These are phyloP conservation scores for Neurospora crassa DNA, from an alignment of 2,329 filamentous ascomycete genomes.

Conservation along the genomic window DNA sequence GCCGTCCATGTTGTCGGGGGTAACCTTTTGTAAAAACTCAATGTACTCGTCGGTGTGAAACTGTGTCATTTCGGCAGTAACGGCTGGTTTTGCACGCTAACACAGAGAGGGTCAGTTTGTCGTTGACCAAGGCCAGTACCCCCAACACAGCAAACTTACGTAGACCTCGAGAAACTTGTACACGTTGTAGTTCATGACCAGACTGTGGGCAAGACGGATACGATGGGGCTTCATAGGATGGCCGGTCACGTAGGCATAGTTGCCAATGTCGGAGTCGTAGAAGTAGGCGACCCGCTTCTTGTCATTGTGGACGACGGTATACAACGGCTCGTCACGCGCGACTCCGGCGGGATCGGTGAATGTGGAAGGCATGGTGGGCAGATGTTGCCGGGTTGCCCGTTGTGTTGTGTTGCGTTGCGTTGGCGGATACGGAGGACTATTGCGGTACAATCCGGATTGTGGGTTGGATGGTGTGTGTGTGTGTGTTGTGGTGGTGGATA, in stretches of 20 bases:
- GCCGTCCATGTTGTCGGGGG: conserved; percentile 95
- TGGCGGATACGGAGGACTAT: neutral
- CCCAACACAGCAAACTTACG: conserved; percentile 42
- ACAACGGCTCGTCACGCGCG: conserved; percentile 35
- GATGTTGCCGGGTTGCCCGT: neutral
- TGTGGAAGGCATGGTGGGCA: conserved; percentile 14
- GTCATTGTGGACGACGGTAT: conserved; percentile 32
- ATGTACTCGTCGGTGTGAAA: conserved; percentile 96
- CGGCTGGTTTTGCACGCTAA: conserved; percentile 77
- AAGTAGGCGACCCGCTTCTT: conserved; percentile 91
- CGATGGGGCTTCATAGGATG: conserved; percentile 99
- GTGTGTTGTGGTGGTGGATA: neutral
- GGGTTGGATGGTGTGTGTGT: neutral
- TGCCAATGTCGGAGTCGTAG: conserved; percentile 96
- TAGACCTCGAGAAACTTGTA: conserved; percentile 97
- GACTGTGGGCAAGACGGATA: conserved; percentile 85
- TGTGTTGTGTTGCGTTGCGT: neutral
- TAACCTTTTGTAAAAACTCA: conserved; percentile 89
- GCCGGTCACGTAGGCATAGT: conserved; percentile 92
- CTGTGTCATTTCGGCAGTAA: conserved; percentile 79
- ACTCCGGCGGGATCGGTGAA: conserved; percentile 26
- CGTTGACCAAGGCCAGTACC: neutral
- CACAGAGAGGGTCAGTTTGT: neutral
- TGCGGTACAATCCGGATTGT: neutral
- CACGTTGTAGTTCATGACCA: conserved; percentile 92